Evolutionary conservation across 257 asterid genomes (phyloP).

Genomic region (Plectranthus barbatus): DNA sequence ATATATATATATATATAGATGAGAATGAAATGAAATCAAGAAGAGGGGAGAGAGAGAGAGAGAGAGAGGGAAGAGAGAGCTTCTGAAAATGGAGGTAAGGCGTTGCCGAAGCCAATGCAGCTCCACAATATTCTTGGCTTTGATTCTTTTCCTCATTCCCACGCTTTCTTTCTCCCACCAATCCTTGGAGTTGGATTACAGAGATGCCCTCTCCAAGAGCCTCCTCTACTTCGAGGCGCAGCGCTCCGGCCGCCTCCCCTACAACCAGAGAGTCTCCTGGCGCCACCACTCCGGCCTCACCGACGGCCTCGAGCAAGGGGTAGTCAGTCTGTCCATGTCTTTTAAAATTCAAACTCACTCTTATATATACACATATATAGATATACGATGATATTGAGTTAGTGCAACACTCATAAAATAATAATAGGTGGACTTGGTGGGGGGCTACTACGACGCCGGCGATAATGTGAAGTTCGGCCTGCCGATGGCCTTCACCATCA

Average conservation of each 20-base stretch:
- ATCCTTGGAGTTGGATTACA: conserved; percentile 34
- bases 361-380: no score
- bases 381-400: no score
- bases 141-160: conserved; percentile 21
- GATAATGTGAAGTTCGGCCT: no score
- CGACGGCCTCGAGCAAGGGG: no score
- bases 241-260: conserved; percentile 89
- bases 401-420: no score
- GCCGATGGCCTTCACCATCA: no score
- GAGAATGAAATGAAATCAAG: not conserved
- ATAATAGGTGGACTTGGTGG: no score
- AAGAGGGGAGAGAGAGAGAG: not conserved
- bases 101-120: conserved; percentile 1
- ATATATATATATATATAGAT: not conserved
- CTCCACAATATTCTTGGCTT: not conserved
- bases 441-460: no score
- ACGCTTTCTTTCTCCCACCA: conserved; percentile 26
- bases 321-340: no score
- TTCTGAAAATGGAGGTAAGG: conserved; percentile 21
- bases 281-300: no score
- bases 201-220: conserved; percentile 75
- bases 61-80: not conserved
- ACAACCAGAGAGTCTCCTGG: conserved; percentile 59
- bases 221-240: conserved; percentile 89
- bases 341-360: no score